Base-by-base conservation (phyloP, 352 stramenopile genomes). In the Phytopythium oedochilum region DNA sequence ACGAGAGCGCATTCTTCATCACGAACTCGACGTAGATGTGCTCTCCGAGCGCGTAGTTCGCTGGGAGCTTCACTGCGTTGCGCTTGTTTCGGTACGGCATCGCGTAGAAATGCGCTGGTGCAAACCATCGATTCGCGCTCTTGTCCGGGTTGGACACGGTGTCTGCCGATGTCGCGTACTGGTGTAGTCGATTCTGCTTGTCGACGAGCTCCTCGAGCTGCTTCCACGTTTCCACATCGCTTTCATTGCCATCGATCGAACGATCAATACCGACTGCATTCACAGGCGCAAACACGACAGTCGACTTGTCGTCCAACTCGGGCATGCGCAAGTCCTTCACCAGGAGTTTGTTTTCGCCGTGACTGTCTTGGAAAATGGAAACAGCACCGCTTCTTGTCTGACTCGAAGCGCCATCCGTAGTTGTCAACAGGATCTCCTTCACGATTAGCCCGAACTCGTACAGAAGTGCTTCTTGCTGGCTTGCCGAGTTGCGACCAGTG, bases 1-100 rank as follows among this genome's bases (percentile, higher is more conserved):
- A 92, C 15, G 83, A 91, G 2, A 94, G 65, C 11, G 82, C 78
- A 51, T 94, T 94, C 56, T 92, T 92, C 78, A 94, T 89, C 35
- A 90, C 74, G 60, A 94, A 92, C 52, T 94, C 84, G 8, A 94
- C 84, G 48, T 92, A 94, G 25, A 94, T 88, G 50, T 75, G 73
- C 51, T 94, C 82, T 1, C 75, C 76, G 11, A 88, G 52, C 10
- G 86, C 75, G 23, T 92, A 92, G 43, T 83, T 82, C 11, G 76
- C 70, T 0, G 80, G 75, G 43, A 78, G 74, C 28, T 77, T 64
- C 20, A 65, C 57, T 6, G 61, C 43, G 29, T 66, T 68, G 47
- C 74, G 78, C 49, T 87, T 88, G 60, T 68, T 76, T 29, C 81
- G 72, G 55, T 81, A 83, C 8, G 66, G 59, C 35, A 78, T 61